These are phyloP conservation scores for Apodospora peruviana DNA, from an alignment of 495 filamentous ascomycete genomes.

Conservation along the genomic window DNA sequence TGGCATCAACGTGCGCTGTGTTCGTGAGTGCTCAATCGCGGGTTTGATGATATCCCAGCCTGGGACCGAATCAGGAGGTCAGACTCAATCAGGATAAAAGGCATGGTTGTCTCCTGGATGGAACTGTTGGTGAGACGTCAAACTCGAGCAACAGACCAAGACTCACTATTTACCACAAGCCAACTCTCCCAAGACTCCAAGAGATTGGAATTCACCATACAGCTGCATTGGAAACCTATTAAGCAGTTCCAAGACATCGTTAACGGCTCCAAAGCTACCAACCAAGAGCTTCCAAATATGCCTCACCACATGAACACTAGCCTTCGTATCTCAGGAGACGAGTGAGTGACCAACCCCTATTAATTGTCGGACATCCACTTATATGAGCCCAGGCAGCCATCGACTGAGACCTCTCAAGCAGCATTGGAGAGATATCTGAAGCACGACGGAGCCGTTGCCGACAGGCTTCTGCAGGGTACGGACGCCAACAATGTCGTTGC, in stretches of 20 bases:
- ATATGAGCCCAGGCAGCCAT: slow-evolving; percentile 1
- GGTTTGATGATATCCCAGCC: neutral
- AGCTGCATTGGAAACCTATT: neutral
- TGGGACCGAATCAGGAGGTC: neutral
- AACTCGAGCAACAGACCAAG: neutral
- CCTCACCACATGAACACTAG: neutral
- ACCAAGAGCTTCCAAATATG: no score
- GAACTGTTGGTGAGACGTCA: neutral
- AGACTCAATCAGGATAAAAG: neutral
- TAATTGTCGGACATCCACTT: neutral
- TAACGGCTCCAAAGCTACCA: neutral
- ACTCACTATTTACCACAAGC: neutral
- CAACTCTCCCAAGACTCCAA: no score
- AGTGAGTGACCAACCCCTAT: slow-evolving; percentile 5
- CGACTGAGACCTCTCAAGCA: neutral
- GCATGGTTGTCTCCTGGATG: neutral
- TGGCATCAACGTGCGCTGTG: neutral
- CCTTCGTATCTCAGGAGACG: slow-evolving; percentile 13
- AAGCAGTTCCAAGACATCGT: no score
- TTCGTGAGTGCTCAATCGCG: neutral
- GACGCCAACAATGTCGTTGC: neutral
- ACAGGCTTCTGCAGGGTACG: neutral
- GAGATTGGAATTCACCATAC: no score
- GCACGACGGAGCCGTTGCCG: neutral
- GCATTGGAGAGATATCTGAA: neutral